Conservation (phyloP, 768 basidiomycete genomes). For the Suillus hirtellus region DNA sequence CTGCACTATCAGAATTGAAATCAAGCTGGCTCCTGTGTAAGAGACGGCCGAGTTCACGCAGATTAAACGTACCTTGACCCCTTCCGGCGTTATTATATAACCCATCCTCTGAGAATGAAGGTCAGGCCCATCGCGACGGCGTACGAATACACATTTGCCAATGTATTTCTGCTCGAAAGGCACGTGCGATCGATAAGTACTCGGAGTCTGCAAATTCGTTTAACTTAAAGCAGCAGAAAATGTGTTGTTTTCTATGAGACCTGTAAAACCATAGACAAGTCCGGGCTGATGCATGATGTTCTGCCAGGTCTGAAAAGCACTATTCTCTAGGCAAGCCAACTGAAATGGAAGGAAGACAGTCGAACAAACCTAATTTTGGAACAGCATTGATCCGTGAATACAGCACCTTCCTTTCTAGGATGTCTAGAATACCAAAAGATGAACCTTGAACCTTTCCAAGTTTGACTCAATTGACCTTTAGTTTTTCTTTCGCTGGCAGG, state of each 20-base stretch:
- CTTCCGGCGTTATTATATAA: not conserved
- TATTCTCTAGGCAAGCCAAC: not conserved
- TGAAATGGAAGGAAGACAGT: not conserved
- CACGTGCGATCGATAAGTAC: not conserved
- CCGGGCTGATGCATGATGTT: no score
- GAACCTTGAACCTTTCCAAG: not conserved
- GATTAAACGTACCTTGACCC: not conserved
- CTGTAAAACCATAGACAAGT: not conserved
- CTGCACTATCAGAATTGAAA: not conserved
- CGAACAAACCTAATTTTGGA: not conserved
- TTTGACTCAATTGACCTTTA: not conserved
- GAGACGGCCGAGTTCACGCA: not conserved
- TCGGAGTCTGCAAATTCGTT: not conserved
- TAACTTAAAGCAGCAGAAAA: not conserved
- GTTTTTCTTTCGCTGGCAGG: not conserved
- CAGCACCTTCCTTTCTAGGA: slow-evolving; percentile 15
- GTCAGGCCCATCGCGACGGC: not conserved
- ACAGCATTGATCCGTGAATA: not conserved
- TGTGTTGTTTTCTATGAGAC: not conserved
- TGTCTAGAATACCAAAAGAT: not conserved
- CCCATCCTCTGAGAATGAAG: not conserved
- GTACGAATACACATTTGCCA: not conserved
- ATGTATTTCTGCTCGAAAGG: not conserved
- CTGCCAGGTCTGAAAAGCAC: not conserved
- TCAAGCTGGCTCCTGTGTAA: not conserved